Evolutionary conservation across 257 asterid genomes (phyloP), one percentile per base, ranked within the genome.

Genomic region (Thymus mandschuricus): DNA sequence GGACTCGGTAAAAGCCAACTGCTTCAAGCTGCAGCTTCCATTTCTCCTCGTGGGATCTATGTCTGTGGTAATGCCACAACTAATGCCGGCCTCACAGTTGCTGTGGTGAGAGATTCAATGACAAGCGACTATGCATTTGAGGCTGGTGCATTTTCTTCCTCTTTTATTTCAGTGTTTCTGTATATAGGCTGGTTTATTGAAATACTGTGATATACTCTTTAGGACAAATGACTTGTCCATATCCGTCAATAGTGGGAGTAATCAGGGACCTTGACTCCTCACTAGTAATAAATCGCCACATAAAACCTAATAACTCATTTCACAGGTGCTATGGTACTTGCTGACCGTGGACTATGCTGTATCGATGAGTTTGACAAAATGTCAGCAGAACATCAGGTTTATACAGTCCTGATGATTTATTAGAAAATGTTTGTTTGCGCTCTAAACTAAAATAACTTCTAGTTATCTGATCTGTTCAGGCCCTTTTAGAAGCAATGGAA

Each of bases 21-120:
- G 68, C 98, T 94, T 70, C 88, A 94, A 83, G 98, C 97, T 64
- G 97, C 97, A 72, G 96, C 98, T 77, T 89, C 97, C 78, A 81
- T 94, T 89, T 91, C 96, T 81, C 98, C 96, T 66, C 97, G 98
- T 57, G 98, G 98, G 75, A 86, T 94, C 76, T 94, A 91, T 75
- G 96, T 94, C 12, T 94, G 98, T 82, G 98, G 98, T 66, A 94
- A 94, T 66, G 92, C 96, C 75, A 89, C 98, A 82, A 94, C 97
- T 60, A 94, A 94, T 78, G 98, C 97, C 49, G 97, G 98, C 72
- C 97, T 94, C 64, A 94, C 98, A 54, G 96, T 94, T 71, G 96
- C 98, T 54, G 98, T 94, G 69, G 98, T 94, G 78, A 94, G 89
- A 82, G 98, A 94, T 84, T 83, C 94, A 46, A 79, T 82, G 83